phyloP scores from a whole-genome alignment of 148 eudicot species.

The Cornus controversa region DNA sequence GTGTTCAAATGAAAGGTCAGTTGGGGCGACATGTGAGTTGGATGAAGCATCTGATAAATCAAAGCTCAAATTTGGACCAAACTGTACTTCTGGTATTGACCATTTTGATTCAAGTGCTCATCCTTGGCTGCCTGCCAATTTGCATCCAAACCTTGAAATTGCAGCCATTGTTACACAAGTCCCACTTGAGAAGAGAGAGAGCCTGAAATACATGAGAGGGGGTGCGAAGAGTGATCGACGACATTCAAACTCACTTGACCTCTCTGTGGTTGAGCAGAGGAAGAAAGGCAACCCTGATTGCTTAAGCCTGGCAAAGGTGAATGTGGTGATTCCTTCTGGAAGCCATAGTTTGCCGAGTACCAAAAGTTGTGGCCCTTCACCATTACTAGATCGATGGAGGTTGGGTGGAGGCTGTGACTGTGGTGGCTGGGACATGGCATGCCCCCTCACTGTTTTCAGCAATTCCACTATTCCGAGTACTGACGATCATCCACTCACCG shows the following conservation, averaged over 20 bases:
- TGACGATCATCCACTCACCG: slow-evolving; percentile 31
- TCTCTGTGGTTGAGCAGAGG: slow-evolving; percentile 30
- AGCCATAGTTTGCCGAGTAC: slow-evolving; percentile 70
- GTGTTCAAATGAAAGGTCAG: too few species aligned
- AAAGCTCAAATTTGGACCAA: slow-evolving; percentile 33
- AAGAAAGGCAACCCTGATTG: slow-evolving; percentile 29
- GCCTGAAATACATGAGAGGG: slow-evolving; percentile 62
- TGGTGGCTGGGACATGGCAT: slow-evolving; percentile 98
- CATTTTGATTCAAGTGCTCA: slow-evolving; percentile 34
- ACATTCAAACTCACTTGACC: slow-evolving; percentile 36
- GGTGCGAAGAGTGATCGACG: slow-evolving; percentile 39
- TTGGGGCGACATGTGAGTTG: slow-evolving; percentile 23
- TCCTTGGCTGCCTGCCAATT: slow-evolving; percentile 47
- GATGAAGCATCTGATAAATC: slow-evolving; percentile 36
- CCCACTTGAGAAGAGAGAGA: slow-evolving; percentile 77
- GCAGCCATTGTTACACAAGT: slow-evolving; percentile 69
- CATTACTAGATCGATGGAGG: slow-evolving; percentile 85
- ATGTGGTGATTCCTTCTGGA: slow-evolving; percentile 72
- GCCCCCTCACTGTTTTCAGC: slow-evolving; percentile 67
- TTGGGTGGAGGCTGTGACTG: slow-evolving; percentile 90
- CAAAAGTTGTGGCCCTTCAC: slow-evolving; percentile 65
- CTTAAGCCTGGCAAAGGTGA: slow-evolving; percentile 37
- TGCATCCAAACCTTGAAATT: slow-evolving; percentile 67
- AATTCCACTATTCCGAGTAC: slow-evolving; percentile 38
- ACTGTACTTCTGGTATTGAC: slow-evolving; percentile 20